Base-by-base conservation (phyloP, 495 filamentous ascomycete genomes). In the Trichoderma parareesei region DNA sequence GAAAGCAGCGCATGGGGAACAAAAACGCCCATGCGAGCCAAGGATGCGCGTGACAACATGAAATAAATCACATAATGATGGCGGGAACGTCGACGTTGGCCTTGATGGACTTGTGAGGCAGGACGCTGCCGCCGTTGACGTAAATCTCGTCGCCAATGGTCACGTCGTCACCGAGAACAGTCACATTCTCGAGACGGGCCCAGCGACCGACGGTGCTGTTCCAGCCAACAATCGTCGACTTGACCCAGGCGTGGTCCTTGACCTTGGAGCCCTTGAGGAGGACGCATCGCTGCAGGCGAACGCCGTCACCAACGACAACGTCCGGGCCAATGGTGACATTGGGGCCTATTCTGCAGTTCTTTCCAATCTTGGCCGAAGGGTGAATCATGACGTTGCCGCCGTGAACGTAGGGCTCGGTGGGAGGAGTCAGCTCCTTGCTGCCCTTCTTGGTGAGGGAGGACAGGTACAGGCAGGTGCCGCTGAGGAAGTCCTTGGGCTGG, bases 61-160 rank as follows among this genome's bases (percentile, higher is more conserved):
- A 35, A 37, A 35, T 35, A 57, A 57, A 57, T 63, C 90, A 93
- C 90, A 93, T 93, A 75, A 93, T 92, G 70, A 93, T 93, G 44
- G 90, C 88, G 62, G 90, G 90, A 66, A 89, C 85, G 81, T 99
- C 94, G 74, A 99, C 90, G 77, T 99, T 99, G 69, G 85, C 81
- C 84, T 99, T 99, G 84, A 99, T 98, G 74, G 88, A 93, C 88
- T 99, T 99, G 79, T 99, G 94, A 27, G 94, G 94, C 70, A 99
- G 79, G 66, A 99, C 87, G 68, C 90, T 93, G 65, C 95, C 94
- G 69, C 94, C 94, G 78, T 99, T 99, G 74, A 98, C 95, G 76
- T 99, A 98, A 48, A 99, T 88, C 78, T 99, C 94, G 73, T 99
- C 94, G 61, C 90, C 92, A 75, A 99, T 96, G 64, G 91, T 97